Evolutionary conservation across 495 filamentous ascomycete genomes (phyloP).

Genomic region (Lichenothelia convexa): DNA sequence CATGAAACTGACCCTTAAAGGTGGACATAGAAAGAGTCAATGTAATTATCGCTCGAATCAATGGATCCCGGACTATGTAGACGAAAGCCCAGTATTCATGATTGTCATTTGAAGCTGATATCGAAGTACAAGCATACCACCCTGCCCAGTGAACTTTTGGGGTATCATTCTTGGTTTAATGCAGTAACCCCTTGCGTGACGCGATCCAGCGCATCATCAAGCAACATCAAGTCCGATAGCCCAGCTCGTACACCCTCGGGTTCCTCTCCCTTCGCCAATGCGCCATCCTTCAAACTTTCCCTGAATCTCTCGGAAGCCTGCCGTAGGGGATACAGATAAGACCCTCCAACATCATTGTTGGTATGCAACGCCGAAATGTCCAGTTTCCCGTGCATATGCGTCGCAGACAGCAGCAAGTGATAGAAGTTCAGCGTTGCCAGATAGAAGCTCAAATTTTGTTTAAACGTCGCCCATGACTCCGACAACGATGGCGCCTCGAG

Average conservation of each 20-base stretch:
- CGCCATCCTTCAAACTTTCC: constrained; percentile 16
- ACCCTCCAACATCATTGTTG: constrained; percentile 16
- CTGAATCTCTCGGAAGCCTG: constrained; percentile 25
- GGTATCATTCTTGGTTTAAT: constrained; percentile 7
- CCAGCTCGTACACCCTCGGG: constrained; percentile 6
- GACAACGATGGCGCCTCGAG: constrained; percentile 13
- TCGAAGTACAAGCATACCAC: too few relatives aligned
- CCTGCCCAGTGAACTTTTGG: too few relatives aligned
- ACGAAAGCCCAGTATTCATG: too few relatives aligned
- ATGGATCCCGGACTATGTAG: too few relatives aligned
- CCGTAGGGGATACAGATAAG: constrained; percentile 33
- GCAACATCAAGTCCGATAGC: constrained; percentile 9
- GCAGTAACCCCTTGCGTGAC: constrained; percentile 7
- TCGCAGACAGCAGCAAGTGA: constrained; percentile 28
- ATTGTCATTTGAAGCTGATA: too few relatives aligned
- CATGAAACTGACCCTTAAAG: too few relatives aligned
- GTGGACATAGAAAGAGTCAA: too few relatives aligned
- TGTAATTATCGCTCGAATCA: too few relatives aligned
- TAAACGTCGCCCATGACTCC: constrained; percentile 24
- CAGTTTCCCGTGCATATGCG: constrained; percentile 29
- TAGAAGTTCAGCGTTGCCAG: constrained; percentile 35
- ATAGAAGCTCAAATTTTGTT: constrained; percentile 26
- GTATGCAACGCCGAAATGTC: constrained; percentile 29
- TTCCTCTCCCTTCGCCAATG: constrained; percentile 13
- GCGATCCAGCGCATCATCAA: constrained; percentile 8